Percentiles rank a stretch among this genome's conserved stretches.
Evolutionary conservation across 106 monocot genomes (phyloP).

Genomic region (Ottelia alismoides): DNA sequence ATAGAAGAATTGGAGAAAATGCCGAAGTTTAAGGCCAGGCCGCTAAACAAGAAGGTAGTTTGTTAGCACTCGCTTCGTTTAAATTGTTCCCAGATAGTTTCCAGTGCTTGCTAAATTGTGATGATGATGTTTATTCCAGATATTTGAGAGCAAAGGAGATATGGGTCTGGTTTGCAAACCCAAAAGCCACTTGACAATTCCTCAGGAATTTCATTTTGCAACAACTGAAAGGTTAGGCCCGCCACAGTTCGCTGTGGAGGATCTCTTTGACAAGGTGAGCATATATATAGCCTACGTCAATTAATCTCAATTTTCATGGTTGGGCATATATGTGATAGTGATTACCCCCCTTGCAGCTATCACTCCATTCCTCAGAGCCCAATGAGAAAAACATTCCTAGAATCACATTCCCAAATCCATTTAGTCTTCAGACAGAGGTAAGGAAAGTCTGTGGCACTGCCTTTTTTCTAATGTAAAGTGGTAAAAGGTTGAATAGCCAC

Average conservation of each 20-base stretch:
- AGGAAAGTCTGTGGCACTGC: too few species aligned
- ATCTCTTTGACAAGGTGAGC: slow-evolving; percentile 81
- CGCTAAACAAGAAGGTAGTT: slow-evolving; percentile 87
- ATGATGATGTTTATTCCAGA: slow-evolving; percentile 29
- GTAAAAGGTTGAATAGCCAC: not conserved
- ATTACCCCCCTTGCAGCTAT: slow-evolving; percentile 44
- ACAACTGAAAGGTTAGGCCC: slow-evolving; percentile 75
- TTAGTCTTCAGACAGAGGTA: slow-evolving; percentile 90
- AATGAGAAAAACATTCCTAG: slow-evolving; percentile 27
- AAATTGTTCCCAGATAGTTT: too few species aligned
- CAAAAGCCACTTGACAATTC: slow-evolving; percentile 58
- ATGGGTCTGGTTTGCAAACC: slow-evolving; percentile 24
- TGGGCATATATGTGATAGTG: not conserved
- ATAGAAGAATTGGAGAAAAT: slow-evolving; percentile 71
- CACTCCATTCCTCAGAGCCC: slow-evolving; percentile 51
- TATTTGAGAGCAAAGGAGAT: slow-evolving; percentile 74
- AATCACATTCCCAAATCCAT: slow-evolving; percentile 83
- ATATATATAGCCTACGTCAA: not conserved
- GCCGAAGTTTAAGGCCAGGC: slow-evolving; percentile 93
- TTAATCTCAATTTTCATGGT: not conserved
- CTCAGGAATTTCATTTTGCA: slow-evolving; percentile 95
- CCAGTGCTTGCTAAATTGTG: not conserved
- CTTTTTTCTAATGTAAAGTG: not conserved
- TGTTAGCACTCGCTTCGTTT: too few species aligned
- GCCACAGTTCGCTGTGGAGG: slow-evolving; percentile 32